Base-by-base conservation (phyloP, 2,329 filamentous ascomycete species). In the Aspergillus tamarii region DNA sequence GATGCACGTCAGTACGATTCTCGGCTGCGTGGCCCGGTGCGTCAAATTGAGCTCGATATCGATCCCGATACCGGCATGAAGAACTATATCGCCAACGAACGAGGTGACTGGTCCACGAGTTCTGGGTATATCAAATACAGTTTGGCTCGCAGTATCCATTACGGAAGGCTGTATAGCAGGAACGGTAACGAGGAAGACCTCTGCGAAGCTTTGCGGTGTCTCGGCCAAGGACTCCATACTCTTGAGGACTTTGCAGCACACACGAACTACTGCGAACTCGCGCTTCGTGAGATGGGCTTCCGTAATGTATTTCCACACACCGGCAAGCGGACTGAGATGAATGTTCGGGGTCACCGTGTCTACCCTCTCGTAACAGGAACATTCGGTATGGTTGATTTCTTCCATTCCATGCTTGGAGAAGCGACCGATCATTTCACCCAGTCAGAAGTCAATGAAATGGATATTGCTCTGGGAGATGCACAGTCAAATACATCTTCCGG, bases 31-130 rank as follows among this genome's bases (percentile, higher is more conserved):
- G 91, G 89, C 1, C 94, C 94, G 0, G 88, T 98, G 10, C 82
- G 87, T 64, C 85, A 86, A 5, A 78, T 86, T 46, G 92, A 95
- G 73, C 87, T 91, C 23, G 88, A 91, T 64, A 86, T 95, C 62
- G 92, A 95, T 72, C 81, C 81, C 39, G 81, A 85, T 7, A 95
- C 92, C 1, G 94, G 94, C n/a, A 97, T 99, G 94, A 99, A 98
- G 80, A 98, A 98, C 77, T 99, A 99, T 78, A 98, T 99, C 69
- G 89, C 94, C 64, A 98, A 97, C 73, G 94, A 98, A 76, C 83
- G 81, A 16, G 92, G 93, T 5, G 86, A 87, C 46, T 97, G 94
- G 91, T 92, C 94, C 1, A 99, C 95, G 23, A 97, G 93, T 67
- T 83, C 91, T 9, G 94, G 91, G 45, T 97, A 94, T 73, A 84